Conservation (phyloP, 1,284 basidiomycete genomes). For the Boletellus dicymbophilus region DNA sequence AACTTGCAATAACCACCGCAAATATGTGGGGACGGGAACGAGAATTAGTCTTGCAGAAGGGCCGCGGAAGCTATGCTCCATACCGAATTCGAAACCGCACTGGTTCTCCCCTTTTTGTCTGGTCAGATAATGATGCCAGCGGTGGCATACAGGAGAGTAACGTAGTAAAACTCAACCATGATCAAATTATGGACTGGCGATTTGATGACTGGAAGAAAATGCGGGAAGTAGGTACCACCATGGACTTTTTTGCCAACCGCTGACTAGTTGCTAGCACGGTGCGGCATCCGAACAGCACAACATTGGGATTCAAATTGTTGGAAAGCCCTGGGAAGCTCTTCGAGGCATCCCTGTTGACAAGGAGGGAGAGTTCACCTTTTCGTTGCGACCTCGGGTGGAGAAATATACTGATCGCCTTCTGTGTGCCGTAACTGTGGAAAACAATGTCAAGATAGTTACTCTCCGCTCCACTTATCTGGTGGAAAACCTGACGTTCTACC, state of each 20-base stretch:
- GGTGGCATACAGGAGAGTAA: conserved; percentile 46
- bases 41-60: conserved; percentile 70
- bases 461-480: conserved; percentile 94
- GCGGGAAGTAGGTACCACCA: conserved; percentile 70
- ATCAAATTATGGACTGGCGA: conserved; percentile 89
- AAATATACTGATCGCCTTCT: conserved; percentile 84
- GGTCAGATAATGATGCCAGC: conserved; percentile 73
- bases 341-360: conserved; percentile 90
- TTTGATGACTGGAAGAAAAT: conserved; percentile 97
- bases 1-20: conserved; percentile 78
- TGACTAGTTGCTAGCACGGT: conserved; percentile 62
- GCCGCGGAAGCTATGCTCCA: conserved; percentile 88
- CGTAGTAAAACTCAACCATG: conserved; percentile 65
- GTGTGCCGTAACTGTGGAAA: conserved; percentile 89
- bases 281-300: conserved; percentile 79
- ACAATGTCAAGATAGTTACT: conserved; percentile 96
- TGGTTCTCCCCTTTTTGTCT: conserved; percentile 79
- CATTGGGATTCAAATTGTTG: conserved; percentile 83
- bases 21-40: conserved; percentile 77
- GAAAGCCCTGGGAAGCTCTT: conserved; percentile 90
- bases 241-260: background rate
- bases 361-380: conserved; percentile 92
- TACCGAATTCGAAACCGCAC: conserved; percentile 94
- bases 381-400: conserved; percentile 77
- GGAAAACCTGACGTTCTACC: conserved; percentile 92